Base-by-base conservation (phyloP, 345 rosid species). In the Aethionema arabicum region DNA sequence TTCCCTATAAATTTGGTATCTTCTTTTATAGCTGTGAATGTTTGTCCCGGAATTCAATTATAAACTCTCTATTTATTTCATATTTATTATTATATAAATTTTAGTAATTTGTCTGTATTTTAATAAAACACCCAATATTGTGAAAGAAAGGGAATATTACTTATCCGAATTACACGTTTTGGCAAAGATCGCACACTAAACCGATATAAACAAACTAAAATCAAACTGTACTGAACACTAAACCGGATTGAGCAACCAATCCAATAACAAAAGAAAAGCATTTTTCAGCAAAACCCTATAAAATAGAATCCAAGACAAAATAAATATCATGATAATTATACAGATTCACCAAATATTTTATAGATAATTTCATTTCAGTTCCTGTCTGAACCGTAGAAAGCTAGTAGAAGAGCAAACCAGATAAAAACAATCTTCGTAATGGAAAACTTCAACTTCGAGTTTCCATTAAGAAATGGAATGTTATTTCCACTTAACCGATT, bases 391-490 rank as follows among this genome's bases (percentile, higher is more conserved):
- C 57, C 57, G n/a, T 54, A 47, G 27, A 69, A 39, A 55, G 68
- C 58, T n/a, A 74, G 48, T 15, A 70, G 6, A 42, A 70, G 54
- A 50, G 30, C 15, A 42, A 50, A 56, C 30, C 39, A 56, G 41
- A 53, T 4, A 53, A 57, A 32, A 51, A 59, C 33, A 39, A 66
- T 32, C 11, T 41, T 63, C 32, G 43, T 52, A 8, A 13, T 10
- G 64, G 53, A 14, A 7, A 55, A 44, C n/a, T 64, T 61, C 39
- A 67, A 21, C 61, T 29, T 45, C 2, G 79, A 48, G 48, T 52
- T 76, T 31, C 78, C 82, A 54, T 59, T 78, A 1, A 32, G 66
- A 52, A 84, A 82, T 11, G 80, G 74, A 63, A 63, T 16, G 8
- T 65, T 13, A 45, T 42, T 61, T 37, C 65, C 72, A 0, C 39